These are phyloP conservation scores for Pachysandra terminalis DNA, from an alignment of 164 flowering plant genomes.

Conservation along the genomic window DNA sequence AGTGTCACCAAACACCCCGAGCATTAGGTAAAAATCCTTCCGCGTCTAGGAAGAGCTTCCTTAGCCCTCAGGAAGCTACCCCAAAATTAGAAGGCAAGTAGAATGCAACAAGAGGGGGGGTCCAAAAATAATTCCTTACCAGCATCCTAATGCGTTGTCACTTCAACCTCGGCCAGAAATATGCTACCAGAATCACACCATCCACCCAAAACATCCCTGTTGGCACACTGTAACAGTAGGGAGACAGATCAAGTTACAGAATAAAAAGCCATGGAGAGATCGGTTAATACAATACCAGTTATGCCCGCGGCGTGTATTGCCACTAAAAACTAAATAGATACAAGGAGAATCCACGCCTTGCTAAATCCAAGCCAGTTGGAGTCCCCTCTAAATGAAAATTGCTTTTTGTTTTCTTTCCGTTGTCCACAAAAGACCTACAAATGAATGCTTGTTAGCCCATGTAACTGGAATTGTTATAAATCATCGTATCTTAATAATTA, in stretches of 20 bases:
- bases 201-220: conserved; percentile 64
- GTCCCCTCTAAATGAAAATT: conserved; percentile 78
- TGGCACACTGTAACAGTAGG: conserved; percentile 40
- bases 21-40: no score
- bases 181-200: conserved; percentile 88
- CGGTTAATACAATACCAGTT: no score
- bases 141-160: conserved; percentile 6
- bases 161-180: conserved; percentile 60
- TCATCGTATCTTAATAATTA: neutral
- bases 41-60: no score
- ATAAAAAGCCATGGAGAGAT: neutral
- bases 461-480: neutral
- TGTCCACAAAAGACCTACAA: conserved; percentile 74
- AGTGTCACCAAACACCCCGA: no score
- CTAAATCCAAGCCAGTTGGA: conserved; percentile 93
- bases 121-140: no score
- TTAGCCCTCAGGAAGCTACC: no score
- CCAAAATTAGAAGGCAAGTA: no score
- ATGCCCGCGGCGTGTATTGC: no score
- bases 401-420: conserved; percentile 50
- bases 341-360: conserved; percentile 41
- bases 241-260: neutral
- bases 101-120: no score
- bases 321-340: no score
- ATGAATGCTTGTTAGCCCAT: neutral